phyloP scores from a whole-genome alignment of 345 rosid genomes.

The Odontarrhena argentea region DNA sequence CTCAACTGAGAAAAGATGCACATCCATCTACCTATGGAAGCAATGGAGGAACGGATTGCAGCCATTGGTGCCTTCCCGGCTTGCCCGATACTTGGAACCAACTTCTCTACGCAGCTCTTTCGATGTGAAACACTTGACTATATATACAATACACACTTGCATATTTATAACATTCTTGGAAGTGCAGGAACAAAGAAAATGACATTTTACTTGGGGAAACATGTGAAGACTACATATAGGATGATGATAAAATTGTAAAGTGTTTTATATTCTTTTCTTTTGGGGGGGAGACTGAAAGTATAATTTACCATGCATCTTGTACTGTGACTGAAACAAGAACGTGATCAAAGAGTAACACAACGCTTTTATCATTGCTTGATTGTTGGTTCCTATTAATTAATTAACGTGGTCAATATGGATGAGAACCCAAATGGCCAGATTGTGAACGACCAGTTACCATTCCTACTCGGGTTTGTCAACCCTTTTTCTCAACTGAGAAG shows the following conservation, averaged over 20 bases:
- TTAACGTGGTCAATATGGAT: no score
- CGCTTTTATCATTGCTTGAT: background rate
- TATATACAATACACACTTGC: conserved; percentile 20
- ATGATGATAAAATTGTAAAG: conserved; percentile 20
- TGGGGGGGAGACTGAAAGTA: background rate
- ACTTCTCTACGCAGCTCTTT: conserved; percentile 79
- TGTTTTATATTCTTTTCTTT: conserved; percentile 1
- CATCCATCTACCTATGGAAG: conserved; percentile 74
- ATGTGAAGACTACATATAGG: conserved; percentile 22
- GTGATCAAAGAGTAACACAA: conserved; percentile 12
- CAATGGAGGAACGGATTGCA: conserved; percentile 69
- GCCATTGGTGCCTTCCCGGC: conserved; percentile 98
- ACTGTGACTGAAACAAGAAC: conserved; percentile 21
- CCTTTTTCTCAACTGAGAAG: no score
- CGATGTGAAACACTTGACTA: conserved; percentile 44
- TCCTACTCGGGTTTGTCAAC: no score
- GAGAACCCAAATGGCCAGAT: no score
- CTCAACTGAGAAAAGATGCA: conserved; percentile 89
- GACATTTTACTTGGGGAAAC: conserved; percentile 22
- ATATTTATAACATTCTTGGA: conserved; percentile 29
- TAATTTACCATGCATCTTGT: conserved; percentile 7
- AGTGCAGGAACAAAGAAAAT: background rate
- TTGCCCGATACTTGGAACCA: conserved; percentile 97
- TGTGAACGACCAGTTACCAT: no score
- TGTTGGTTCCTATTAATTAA: no score